A percentile compares a stretch with the other conserved stretches of the same genome.
Conservation (phyloP, 371 early-diverging fungal species). For the Syncephalis fuscata region DNA sequence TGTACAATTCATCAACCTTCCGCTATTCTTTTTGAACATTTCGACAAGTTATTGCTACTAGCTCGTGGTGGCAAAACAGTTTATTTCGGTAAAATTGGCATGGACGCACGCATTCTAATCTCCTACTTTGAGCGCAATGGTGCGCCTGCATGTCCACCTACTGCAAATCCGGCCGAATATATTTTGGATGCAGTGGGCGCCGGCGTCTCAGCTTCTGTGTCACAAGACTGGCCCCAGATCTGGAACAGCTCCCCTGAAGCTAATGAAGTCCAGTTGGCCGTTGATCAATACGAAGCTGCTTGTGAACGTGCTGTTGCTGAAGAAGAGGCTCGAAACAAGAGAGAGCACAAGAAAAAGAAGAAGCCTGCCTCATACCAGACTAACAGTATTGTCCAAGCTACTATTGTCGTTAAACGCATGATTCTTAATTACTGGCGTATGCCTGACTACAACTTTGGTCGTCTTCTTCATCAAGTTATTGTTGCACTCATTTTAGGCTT, state of each 20-base stretch:
- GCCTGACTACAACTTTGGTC: constrained; percentile 48
- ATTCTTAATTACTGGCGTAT: constrained; percentile 42
- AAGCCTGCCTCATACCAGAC: constrained; percentile 13
- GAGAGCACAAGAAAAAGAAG: background rate
- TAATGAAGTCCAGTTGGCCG: constrained; percentile 3
- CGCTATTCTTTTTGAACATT: constrained; percentile 59
- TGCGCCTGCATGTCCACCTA: constrained; percentile 31
- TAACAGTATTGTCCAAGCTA: constrained; percentile 15
- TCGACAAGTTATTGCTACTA: constrained; percentile 60
- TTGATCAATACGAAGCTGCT: constrained; percentile 6
- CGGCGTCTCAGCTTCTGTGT: constrained; percentile 25
- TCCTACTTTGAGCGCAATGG: constrained; percentile 47
- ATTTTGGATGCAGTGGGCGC: constrained; percentile 48
- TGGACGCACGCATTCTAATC: constrained; percentile 26
- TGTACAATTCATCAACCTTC: constrained; percentile 84
- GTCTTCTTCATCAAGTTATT: constrained; percentile 26
- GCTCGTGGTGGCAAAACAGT: constrained; percentile 63
- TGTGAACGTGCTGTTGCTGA: constrained; percentile 2
- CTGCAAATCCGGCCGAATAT: constrained; percentile 53
- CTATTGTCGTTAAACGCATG: constrained; percentile 43
- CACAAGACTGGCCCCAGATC: constrained; percentile 31
- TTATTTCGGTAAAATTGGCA: constrained; percentile 62
- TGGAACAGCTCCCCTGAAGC: constrained; percentile 25
- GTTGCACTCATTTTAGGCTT: constrained; percentile 54
- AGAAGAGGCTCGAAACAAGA: background rate